Evolutionary conservation across 495 filamentous ascomycete species (phyloP).

Genomic region (Penicillium silybi): DNA sequence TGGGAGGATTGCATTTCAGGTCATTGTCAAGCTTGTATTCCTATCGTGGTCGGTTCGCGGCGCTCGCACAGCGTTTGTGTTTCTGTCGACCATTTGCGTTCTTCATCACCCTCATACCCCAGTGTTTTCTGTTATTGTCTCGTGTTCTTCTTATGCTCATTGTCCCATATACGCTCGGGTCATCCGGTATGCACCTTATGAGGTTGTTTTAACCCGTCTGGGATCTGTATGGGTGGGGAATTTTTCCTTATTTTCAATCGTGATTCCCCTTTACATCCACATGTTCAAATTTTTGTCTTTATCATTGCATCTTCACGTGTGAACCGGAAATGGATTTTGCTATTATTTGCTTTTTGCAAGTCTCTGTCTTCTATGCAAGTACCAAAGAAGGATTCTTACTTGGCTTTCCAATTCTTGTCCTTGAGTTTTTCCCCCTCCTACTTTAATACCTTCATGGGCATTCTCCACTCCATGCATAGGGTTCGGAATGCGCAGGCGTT

Average conservation of each 20-base stretch:
- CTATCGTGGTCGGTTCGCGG: conserved; percentile 25
- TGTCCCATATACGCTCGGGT: not conserved
- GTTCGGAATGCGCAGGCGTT: conserved; percentile 19
- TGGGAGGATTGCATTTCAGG: conserved; percentile 39
- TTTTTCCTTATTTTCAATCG: conserved; percentile 18
- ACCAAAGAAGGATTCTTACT: conserved; percentile 15
- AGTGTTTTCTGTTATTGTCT: conserved; percentile 19
- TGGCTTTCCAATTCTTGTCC: conserved; percentile 2
- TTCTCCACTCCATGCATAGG: conserved; percentile 15
- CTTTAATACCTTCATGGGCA: conserved; percentile 3
- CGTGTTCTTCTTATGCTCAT: conserved; percentile 4
- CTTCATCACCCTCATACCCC: conserved; percentile 29
- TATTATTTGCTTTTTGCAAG: conserved; percentile 22
- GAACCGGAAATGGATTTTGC: conserved; percentile 26
- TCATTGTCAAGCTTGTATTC: conserved; percentile 32
- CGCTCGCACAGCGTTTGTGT: conserved; percentile 21
- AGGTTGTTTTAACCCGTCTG: not conserved
- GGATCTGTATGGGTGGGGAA: not conserved
- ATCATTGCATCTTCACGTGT: conserved; percentile 27
- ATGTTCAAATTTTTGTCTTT: conserved; percentile 12
- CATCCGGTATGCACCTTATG: not conserved
- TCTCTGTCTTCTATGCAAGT: conserved; percentile 16
- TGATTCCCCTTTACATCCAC: conserved; percentile 29
- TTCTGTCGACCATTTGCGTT: conserved; percentile 30
- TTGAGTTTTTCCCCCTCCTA: not conserved